These are phyloP conservation scores for Heliamphora exappendiculata DNA, from an alignment of 148 eudicot species.

Conservation along the genomic window DNA sequence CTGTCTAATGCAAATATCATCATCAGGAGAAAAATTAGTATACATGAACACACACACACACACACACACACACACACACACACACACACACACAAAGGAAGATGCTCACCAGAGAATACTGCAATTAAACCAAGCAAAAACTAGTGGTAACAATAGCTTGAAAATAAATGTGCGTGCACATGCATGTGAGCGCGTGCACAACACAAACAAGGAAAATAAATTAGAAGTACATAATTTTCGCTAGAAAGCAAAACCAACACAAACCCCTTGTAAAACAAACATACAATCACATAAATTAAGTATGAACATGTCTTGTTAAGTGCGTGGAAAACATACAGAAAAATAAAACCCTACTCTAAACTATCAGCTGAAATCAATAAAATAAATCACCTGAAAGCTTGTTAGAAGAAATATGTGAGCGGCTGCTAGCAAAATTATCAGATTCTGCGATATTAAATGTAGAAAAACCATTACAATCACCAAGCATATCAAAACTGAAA, in stretches of 20 bases:
- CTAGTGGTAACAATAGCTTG: background rate
- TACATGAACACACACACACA: background rate
- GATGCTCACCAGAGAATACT: background rate
- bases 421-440: constrained; percentile 31
- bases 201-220: background rate
- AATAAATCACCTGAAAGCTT: constrained; percentile 49
- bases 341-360: background rate
- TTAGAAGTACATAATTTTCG: background rate
- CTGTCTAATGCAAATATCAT: too few relatives aligned
- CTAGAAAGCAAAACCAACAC: background rate
- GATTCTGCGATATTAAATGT: constrained; percentile 31
- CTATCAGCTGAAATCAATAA: background rate
- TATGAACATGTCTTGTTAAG: background rate
- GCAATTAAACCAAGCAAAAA: background rate
- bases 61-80: background rate
- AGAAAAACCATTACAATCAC: constrained; percentile 41
- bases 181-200: background rate
- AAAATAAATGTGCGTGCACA: too few relatives aligned
- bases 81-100: background rate
- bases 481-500: constrained; percentile 28
- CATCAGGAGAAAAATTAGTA: background rate
- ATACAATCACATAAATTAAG: background rate
- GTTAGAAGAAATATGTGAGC: constrained; percentile 38
- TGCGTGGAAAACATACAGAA: background rate
- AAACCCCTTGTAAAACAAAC: background rate